phyloP scores from a whole-genome alignment of 495 filamentous ascomycete genomes.

The Tirmania nivea region DNA sequence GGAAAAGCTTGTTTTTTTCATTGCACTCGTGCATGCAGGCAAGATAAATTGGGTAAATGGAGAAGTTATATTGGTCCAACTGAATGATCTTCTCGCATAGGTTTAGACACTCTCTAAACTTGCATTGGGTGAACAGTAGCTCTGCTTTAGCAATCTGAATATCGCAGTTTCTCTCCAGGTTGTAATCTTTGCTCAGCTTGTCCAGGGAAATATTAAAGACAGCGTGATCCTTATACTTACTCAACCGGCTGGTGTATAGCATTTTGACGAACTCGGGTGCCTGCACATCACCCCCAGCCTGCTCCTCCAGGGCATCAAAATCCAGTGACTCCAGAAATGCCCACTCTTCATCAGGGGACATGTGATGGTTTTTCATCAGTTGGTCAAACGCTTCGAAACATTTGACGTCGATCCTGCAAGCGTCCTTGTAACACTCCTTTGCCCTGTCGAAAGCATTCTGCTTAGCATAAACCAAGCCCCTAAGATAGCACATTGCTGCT shows the following conservation, averaged over 20 bases:
- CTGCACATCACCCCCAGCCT: conserved; percentile 11
- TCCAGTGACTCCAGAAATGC: conserved; percentile 76
- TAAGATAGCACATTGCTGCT: conserved; percentile 89
- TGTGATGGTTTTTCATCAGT: conserved; percentile 87
- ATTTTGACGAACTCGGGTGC: conserved; percentile 73
- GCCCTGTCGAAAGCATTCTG: conserved; percentile 94
- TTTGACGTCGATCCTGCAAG: conserved; percentile 87
- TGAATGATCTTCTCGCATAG: conserved; percentile 66
- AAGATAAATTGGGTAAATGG: conserved; percentile 72
- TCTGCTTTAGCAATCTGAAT: conserved; percentile 83
- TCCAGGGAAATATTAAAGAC: conserved; percentile 75
- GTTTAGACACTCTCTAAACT: conserved; percentile 63
- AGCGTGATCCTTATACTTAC: conserved; percentile 77
- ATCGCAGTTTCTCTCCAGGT: conserved; percentile 68
- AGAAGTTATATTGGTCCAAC: conserved; percentile 69
- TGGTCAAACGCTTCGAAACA: conserved; percentile 97
- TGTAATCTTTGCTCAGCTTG: conserved; percentile 79
- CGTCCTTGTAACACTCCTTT: conserved; percentile 95
- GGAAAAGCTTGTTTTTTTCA: conserved; percentile 69
- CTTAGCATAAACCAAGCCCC: conserved; percentile 86
- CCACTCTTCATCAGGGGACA: conserved; percentile 96
- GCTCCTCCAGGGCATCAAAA: conserved; percentile 59
- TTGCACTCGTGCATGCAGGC: conserved; percentile 77
- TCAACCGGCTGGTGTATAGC: conserved; percentile 90
- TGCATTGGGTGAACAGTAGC: conserved; percentile 82